Evolutionary conservation across 169 alveolate genomes (phyloP).

Genomic region (Babesia ovata): DNA sequence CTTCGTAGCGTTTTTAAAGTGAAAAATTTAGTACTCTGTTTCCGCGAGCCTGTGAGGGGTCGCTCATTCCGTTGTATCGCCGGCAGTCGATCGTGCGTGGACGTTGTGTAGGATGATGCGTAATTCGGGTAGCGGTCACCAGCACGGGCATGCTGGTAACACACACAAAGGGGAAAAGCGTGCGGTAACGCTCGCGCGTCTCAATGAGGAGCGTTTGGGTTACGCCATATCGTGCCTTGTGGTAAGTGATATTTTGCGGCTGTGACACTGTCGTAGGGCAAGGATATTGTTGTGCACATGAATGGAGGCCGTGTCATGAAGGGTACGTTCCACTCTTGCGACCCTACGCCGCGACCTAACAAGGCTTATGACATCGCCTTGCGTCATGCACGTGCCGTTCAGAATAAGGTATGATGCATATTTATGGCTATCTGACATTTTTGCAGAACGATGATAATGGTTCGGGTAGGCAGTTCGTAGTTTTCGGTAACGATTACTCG

Average conservation of each 20-base stretch:
- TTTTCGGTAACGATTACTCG: conserved; percentile 47
- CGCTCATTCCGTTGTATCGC: not conserved
- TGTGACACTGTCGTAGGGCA: conserved; percentile 20
- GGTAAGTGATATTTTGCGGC: conserved; percentile 6
- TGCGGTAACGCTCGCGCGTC: not conserved
- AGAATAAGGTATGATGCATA: conserved; percentile 1
- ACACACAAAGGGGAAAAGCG: conserved; percentile 16
- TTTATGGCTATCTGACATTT: not conserved
- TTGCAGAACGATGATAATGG: conserved; percentile 16
- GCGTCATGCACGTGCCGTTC: conserved; percentile 16
- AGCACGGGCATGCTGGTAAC: not conserved
- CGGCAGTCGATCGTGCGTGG: not conserved
- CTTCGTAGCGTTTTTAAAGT: no score
- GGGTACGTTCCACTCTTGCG: conserved; percentile 54
- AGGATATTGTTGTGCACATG: conserved; percentile 54
- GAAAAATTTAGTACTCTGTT: no score
- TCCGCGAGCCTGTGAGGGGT: no score
- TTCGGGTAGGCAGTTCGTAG: conserved; percentile 7
- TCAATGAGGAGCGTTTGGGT: conserved; percentile 64
- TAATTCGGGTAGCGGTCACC: conserved; percentile 7
- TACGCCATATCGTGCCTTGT: conserved; percentile 49
- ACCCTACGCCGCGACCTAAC: conserved; percentile 26
- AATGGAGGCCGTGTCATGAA: conserved; percentile 25
- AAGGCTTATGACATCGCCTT: conserved; percentile 55
- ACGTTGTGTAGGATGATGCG: conserved; percentile 9